These are phyloP conservation scores for Suillus hirtellus DNA, from an alignment of 768 basidiomycete genomes.

Conservation along the genomic window DNA sequence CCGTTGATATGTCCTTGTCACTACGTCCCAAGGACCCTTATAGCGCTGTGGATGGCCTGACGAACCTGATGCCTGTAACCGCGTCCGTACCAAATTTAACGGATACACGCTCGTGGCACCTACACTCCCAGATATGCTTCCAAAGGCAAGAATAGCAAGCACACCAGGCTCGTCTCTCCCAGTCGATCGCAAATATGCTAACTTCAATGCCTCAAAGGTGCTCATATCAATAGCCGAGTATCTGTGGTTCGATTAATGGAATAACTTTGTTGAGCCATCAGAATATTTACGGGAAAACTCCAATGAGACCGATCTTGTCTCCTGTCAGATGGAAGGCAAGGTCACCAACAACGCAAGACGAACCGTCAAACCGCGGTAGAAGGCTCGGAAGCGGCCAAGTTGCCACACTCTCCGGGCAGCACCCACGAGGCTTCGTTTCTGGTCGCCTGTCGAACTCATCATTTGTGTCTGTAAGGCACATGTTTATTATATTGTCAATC, in stretches of 20 bases:
- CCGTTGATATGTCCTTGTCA: conserved; percentile 70
- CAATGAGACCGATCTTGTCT: conserved; percentile 84
- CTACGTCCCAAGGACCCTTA: conserved; percentile 85
- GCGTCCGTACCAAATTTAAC: conserved; percentile 87
- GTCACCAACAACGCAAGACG: conserved; percentile 34
- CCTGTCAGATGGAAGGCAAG: conserved; percentile 18
- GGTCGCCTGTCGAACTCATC: conserved; percentile 81
- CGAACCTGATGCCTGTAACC: conserved; percentile 94
- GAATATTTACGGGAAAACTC: conserved; percentile 85
- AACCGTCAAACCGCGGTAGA: conserved; percentile 89
- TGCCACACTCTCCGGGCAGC: conserved; percentile 77
- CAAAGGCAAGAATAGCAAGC: conserved; percentile 84
- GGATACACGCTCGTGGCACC: conserved; percentile 95
- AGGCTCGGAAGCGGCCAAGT: conserved; percentile 78
- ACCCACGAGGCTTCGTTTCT: conserved; percentile 55
- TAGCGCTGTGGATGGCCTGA: conserved; percentile 93
- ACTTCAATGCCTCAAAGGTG: conserved; percentile 94
- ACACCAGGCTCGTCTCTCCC: conserved; percentile 89
- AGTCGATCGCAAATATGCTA: conserved; percentile 84
- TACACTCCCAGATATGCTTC: conserved; percentile 90
- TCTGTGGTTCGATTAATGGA: conserved; percentile 34
- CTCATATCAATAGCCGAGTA: conserved; percentile 97
- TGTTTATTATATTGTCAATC: conserved; percentile 2
- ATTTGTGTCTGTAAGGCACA: conserved; percentile 71
- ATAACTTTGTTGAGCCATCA: conserved; percentile 8